Evolutionary conservation across 768 basidiomycete genomes (phyloP).

Genomic region (Lentinus brumalis): DNA sequence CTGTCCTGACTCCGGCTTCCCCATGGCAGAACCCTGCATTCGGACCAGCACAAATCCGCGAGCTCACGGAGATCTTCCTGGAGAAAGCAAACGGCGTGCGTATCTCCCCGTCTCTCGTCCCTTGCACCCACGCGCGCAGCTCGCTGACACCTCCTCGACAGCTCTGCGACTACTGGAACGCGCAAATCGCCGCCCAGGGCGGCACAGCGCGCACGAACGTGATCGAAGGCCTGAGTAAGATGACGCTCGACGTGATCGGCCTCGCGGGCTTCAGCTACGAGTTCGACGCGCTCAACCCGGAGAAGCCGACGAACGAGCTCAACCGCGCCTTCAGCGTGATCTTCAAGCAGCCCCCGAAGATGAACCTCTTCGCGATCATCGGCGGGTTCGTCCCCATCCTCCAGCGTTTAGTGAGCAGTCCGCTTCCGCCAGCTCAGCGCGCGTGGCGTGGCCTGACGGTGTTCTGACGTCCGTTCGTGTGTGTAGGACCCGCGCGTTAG

Average conservation of each 20-base stretch:
- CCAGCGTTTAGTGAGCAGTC: slow-evolving; percentile 24
- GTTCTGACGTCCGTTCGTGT: neutral
- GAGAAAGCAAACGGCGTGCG: slow-evolving; percentile 53
- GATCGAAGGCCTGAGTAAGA: slow-evolving; percentile 35
- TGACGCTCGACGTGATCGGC: slow-evolving; percentile 46
- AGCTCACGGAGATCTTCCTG: slow-evolving; percentile 56
- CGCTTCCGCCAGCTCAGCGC: too few species aligned
- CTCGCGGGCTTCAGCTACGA: slow-evolving; percentile 40
- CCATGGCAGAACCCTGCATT: slow-evolving; percentile 61
- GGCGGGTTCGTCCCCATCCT: slow-evolving; percentile 23
- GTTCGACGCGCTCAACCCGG: slow-evolving; percentile 33
- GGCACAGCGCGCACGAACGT: slow-evolving; percentile 32
- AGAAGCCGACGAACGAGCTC: slow-evolving; percentile 31
- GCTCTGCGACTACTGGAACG: slow-evolving; percentile 26
- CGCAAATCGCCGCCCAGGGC: slow-evolving; percentile 31
- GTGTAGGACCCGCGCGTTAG: neutral
- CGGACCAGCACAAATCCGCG: slow-evolving; percentile 57
- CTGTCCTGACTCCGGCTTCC: neutral
- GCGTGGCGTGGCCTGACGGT: neutral
- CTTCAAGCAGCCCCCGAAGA: slow-evolving; percentile 12
- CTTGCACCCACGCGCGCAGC: too few species aligned
- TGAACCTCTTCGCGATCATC: neutral
- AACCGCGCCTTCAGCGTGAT: slow-evolving; percentile 31
- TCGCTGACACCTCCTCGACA: neutral
- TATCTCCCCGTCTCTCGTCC: too few species aligned